These are phyloP conservation scores for Cladosporium oxysporum DNA, from an alignment of 2,329 filamentous ascomycete genomes.

Conservation along the genomic window DNA sequence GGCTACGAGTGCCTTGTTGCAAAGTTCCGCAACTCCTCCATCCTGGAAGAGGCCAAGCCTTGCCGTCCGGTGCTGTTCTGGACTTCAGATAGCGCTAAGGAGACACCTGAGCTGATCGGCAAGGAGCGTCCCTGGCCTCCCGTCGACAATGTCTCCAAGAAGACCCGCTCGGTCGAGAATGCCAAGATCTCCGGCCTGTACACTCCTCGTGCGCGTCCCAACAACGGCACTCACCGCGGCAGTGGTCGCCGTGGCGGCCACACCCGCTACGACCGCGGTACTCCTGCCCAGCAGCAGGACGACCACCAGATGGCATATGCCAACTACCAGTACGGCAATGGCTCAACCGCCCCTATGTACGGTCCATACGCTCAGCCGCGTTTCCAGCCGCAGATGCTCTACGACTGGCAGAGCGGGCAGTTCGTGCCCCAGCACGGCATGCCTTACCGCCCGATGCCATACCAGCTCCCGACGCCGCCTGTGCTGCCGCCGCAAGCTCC, in stretches of 20 bases:
- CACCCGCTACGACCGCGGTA: conserved; percentile 81
- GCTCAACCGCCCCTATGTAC: neutral
- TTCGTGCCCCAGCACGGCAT: neutral
- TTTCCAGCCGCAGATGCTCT: conserved; percentile 6
- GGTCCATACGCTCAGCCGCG: conserved; percentile 5
- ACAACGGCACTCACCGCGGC: conserved; percentile 56
- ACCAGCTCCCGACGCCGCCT: neutral
- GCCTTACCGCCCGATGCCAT: neutral
- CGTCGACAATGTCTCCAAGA: conserved; percentile 83
- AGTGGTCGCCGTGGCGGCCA: conserved; percentile 53
- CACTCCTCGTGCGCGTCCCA: conserved; percentile 60
- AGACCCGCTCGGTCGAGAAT: conserved; percentile 84
- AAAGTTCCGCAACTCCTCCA: conserved; percentile 95
- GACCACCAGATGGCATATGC: conserved; percentile 24
- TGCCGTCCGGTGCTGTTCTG: conserved; percentile 82
- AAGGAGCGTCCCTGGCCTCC: conserved; percentile 73
- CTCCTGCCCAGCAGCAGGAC: conserved; percentile 45
- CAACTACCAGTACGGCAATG: conserved; percentile 1
- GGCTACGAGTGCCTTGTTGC: conserved; percentile 87
- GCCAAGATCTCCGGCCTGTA: conserved; percentile 85
- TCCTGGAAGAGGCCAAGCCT: conserved; percentile 82
- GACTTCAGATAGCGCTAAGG: conserved; percentile 49
- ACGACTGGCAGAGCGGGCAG: neutral
- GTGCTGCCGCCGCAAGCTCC: neutral
- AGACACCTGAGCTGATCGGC: conserved; percentile 55